Evolutionary conservation across 2,329 filamentous ascomycete species (phyloP).

Genomic region (Catunica adiposa): DNA sequence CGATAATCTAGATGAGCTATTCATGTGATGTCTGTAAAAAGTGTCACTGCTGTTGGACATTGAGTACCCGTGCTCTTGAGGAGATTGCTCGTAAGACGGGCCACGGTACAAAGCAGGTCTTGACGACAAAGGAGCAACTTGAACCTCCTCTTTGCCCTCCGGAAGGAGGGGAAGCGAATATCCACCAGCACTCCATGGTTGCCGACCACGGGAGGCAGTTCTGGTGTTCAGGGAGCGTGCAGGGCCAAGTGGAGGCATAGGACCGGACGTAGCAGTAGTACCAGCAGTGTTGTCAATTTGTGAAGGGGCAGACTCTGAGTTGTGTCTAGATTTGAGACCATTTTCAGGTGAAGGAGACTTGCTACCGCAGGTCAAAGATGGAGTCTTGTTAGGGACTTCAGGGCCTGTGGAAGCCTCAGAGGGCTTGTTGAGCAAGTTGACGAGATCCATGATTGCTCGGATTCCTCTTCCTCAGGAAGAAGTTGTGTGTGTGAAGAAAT

Average conservation of each 20-base stretch:
- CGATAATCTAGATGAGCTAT: slow-evolving; percentile 15
- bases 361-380: slow-evolving; percentile 12
- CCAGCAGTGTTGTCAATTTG: neutral
- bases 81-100: slow-evolving; percentile 14
- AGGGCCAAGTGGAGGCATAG: slow-evolving; percentile 6
- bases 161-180: slow-evolving; percentile 30
- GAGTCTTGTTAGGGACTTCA: slow-evolving; percentile 11
- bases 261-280: slow-evolving; percentile 1
- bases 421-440: slow-evolving; percentile 13
- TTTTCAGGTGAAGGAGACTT: slow-evolving; percentile 22
- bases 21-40: slow-evolving; percentile 18
- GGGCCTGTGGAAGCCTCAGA: slow-evolving; percentile 5
- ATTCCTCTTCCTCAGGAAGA: slow-evolving; percentile 11
- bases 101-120: slow-evolving; percentile 8
- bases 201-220: slow-evolving; percentile 19
- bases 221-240: slow-evolving; percentile 5
- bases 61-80: slow-evolving; percentile 14
- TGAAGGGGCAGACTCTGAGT: slow-evolving; percentile 11
- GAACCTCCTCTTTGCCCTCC: slow-evolving; percentile 22
- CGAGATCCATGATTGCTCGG: slow-evolving; percentile 10
- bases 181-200: slow-evolving; percentile 35
- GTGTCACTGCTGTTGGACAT: slow-evolving; percentile 16
- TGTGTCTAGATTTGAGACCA: slow-evolving; percentile 9
- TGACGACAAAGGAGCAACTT: slow-evolving; percentile 14
- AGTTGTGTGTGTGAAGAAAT: neutral